Evolutionary conservation across 2,329 filamentous ascomycete genomes (phyloP).

Genomic region (Xylariaceae sp.): DNA sequence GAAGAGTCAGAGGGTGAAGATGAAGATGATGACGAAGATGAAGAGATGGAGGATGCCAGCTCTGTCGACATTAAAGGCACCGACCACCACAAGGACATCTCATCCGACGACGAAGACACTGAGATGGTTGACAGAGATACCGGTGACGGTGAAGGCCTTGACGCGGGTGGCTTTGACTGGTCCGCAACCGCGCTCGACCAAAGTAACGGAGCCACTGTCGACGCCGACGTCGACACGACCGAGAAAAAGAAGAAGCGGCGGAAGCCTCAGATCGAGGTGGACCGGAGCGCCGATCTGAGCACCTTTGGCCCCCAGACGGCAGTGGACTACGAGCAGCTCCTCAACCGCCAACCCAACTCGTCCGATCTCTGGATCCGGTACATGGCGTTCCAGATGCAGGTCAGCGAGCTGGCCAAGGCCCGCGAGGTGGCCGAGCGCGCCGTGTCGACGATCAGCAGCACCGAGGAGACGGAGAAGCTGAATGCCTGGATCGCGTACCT

Average conservation of each 20-base stretch:
- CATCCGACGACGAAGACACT: conserved; percentile 38
- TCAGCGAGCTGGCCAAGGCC: conserved; percentile 83
- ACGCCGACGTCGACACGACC: conserved; percentile 37
- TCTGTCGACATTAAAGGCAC: conserved; percentile 42
- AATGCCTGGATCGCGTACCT: conserved; percentile 94
- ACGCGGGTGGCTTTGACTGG: conserved; percentile 82
- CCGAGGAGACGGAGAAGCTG: conserved; percentile 86
- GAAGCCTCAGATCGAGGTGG: conserved; percentile 73
- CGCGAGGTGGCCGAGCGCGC: conserved; percentile 87
- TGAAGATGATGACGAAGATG: conserved; percentile 37
- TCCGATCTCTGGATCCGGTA: conserved; percentile 92
- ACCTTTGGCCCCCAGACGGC: conserved; percentile 81
- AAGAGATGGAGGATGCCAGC: conserved; percentile 40
- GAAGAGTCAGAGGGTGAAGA: conserved; percentile 40
- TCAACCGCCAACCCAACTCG: conserved; percentile 90
- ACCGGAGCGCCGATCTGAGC: conserved; percentile 88
- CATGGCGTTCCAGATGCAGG: conserved; percentile 96
- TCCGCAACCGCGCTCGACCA: conserved; percentile 62
- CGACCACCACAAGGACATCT: conserved; percentile 36
- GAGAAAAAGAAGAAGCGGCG: conserved; percentile 65
- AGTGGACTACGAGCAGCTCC: conserved; percentile 87
- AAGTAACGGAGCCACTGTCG: conserved; percentile 44
- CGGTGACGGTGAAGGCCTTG: conserved; percentile 50
- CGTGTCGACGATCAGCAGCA: conserved; percentile 82
- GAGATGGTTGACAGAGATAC: conserved; percentile 37